Evolutionary conservation across 345 rosid genomes (phyloP), one percentile per base, ranked within the genome.

Genomic region (Bretschneidera sinensis): DNA sequence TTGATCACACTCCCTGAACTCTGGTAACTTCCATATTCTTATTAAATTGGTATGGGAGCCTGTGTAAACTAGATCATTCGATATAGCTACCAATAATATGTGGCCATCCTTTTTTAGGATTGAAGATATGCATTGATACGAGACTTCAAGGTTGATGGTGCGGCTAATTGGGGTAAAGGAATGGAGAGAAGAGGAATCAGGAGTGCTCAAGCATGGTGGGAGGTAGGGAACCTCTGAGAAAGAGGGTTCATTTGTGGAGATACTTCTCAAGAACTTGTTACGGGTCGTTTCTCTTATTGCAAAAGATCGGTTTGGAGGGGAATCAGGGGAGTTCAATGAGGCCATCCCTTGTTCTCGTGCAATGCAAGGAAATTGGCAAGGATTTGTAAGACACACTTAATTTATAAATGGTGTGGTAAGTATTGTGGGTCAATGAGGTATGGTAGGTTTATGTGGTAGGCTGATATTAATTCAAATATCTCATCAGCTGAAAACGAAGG

Each of bases 21-120:
- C 84, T 0, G 84, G 85, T 34, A 78, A 23, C 73, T 68, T 81
- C 85, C 84, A 81, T 9, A 75, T 59, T 34, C 85, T 61, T 23
- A 83, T 73, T 51, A 70, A 34, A 24, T 76, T 81, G 31, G 73
- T 39, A 20, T 74, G 78, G 1, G 84, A 74, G 16, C 85, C 89
- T 0, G 82, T 71, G 63, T 83, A 78, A 20, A 81, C 7, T 17
- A 79, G 57, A 33, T 72, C 76, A 16, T 71, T 63, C 1, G 71
- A 73, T 21, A 57, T 49, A 0, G 82, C 82, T 9, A 78, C 64
- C 15, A 81, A 68, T 1, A 81, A 62, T 21, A 83, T 63, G 67
- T 83, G 89, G 4, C 84, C 89, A 2, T 78, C 85, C 31, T 75
- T 81, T 55, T 76, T 70, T 24, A 76, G 61, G 57, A 80, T 57